A percentile compares a stretch with the other conserved stretches of the same genome.
phyloP scores from a whole-genome alignment of 2,329 filamentous ascomycete species.

The Diaporthe ilicicola region DNA sequence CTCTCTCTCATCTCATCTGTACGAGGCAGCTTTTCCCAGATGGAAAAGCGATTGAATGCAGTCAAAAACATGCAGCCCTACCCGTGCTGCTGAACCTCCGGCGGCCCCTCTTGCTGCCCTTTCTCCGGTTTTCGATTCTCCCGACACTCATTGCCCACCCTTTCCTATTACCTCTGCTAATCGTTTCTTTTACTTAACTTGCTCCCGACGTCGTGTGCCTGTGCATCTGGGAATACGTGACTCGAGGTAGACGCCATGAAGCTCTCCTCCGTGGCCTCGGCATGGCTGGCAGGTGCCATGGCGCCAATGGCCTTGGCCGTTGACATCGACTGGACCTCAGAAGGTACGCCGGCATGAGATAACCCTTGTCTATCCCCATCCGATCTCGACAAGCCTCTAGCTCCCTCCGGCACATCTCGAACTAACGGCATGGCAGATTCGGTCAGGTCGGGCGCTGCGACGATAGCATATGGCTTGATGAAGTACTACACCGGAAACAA shows the following conservation, averaged over 20 bases:
- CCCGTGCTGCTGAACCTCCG: slow-evolving; percentile 26
- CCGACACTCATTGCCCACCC: slow-evolving; percentile 21
- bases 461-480: slow-evolving; percentile 35
- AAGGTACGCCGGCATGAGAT: slow-evolving; percentile 19
- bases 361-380: not conserved
- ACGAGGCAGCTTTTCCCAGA: slow-evolving; percentile 6
- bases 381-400: not conserved
- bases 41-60: slow-evolving; percentile 1
- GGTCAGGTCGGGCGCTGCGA: slow-evolving; percentile 32
- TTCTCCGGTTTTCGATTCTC: slow-evolving; percentile 13
- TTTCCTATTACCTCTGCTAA: not conserved
- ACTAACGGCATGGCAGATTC: slow-evolving; percentile 30
- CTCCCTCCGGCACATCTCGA: not conserved
- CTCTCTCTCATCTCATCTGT: no score
- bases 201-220: not conserved
- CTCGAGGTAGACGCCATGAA: slow-evolving; percentile 28
- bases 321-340: slow-evolving; percentile 34
- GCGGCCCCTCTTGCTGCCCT: slow-evolving; percentile 18
- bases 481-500: slow-evolving; percentile 36
- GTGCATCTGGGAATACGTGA: not conserved
- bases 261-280: slow-evolving; percentile 26
- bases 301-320: slow-evolving; percentile 34
- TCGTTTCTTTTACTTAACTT: not conserved
- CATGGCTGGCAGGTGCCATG: slow-evolving; percentile 31
- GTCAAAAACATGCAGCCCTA: slow-evolving; percentile 24